phyloP scores from a whole-genome alignment of 2,329 filamentous ascomycete genomes.

The Penicillium paneum region DNA sequence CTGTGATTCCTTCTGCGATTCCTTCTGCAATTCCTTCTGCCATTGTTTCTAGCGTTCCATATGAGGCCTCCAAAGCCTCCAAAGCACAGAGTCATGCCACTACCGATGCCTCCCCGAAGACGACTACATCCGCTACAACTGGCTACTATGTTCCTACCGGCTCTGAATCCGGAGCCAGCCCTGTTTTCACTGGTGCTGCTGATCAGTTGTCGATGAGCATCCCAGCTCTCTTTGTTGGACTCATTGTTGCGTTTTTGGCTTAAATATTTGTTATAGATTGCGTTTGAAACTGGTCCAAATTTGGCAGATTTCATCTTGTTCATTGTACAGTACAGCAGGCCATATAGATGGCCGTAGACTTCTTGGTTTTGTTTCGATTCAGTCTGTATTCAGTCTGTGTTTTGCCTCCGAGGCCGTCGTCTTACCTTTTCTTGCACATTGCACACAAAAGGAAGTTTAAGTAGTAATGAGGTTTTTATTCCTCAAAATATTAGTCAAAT shows the following conservation, averaged over 20 bases:
- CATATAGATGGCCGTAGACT: not conserved
- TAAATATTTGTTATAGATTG: not conserved
- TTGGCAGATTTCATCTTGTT: not conserved
- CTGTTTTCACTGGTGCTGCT: slow-evolving; percentile 6
- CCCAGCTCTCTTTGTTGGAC: not conserved
- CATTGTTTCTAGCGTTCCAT: not conserved
- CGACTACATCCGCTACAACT: not conserved
- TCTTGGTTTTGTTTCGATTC: not conserved
- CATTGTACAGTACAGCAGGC: slow-evolving; percentile 6
- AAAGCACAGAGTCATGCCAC: not conserved
- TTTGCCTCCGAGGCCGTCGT: not conserved
- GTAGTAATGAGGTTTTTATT: not conserved
- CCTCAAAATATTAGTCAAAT: too few species aligned
- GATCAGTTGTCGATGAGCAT: not conserved
- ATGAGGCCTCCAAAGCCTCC: slow-evolving; percentile 1
- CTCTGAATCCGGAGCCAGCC: not conserved
- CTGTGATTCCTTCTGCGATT: not conserved
- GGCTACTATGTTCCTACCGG: not conserved
- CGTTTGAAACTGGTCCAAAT: not conserved
- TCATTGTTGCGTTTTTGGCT: not conserved
- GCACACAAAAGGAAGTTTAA: not conserved
- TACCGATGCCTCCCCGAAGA: not conserved
- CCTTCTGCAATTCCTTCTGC: not conserved
- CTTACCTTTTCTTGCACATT: not conserved
- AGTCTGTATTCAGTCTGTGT: not conserved